A percentile compares a stretch with the other conserved stretches of the same genome.
phyloP scores from a whole-genome alignment of 306 rosid genomes.

The Vicia sativa region DNA sequence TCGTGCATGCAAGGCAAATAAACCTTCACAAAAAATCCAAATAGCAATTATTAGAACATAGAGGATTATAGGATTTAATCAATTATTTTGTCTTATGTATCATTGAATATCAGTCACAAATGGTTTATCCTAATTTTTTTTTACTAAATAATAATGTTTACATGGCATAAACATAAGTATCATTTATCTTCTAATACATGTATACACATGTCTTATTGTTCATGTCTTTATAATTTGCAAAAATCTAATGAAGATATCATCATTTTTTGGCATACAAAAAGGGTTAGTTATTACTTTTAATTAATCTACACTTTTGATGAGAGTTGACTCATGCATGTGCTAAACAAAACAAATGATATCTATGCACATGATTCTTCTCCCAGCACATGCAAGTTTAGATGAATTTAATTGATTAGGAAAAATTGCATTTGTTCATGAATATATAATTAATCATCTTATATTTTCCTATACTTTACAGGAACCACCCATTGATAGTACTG shows the following conservation, averaged over 20 bases:
- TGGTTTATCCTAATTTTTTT: too few relatives aligned
- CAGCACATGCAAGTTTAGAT: not conserved
- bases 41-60: constrained; percentile 10
- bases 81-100: not conserved
- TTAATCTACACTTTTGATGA: constrained; percentile 24
- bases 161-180: too few relatives aligned
- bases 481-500: constrained; percentile 28
- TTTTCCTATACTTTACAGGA: constrained; percentile 42
- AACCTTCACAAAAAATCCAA: constrained; percentile 13
- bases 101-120: too few relatives aligned
- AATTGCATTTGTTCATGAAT: not conserved
- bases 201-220: constrained; percentile 15
- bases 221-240: constrained; percentile 9
- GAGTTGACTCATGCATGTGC: constrained; percentile 54
- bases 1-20: not conserved
- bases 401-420: not conserved
- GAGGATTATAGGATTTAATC: constrained; percentile 9
- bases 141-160: too few relatives aligned
- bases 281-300: not conserved
- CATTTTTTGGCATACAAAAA: not conserved
- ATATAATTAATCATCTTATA: not conserved
- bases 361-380: not conserved
- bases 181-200: not conserved
- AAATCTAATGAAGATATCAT: constrained; percentile 10
- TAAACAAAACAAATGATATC: not conserved